Evolutionary conservation across 306 rosid species (phyloP), one percentile per base, ranked within the genome.

Genomic region (Fragaria vesca): DNA sequence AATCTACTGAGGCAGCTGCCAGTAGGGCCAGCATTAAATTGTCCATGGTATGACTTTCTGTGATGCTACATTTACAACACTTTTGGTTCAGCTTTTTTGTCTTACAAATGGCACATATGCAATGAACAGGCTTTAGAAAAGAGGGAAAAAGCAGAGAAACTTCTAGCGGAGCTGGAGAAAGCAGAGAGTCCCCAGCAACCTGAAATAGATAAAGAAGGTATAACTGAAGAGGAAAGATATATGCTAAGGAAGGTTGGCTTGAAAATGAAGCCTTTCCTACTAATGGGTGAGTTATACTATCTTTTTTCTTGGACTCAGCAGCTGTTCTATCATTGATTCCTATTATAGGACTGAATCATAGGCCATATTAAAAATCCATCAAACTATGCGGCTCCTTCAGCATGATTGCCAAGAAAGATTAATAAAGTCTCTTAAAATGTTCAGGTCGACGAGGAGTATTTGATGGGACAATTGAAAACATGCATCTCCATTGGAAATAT

Each of bases 401-500:
- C 45, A 73, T 42, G 38, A 45, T 61, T 67, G 48, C 54, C 81
- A 45, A 82, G 63, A 68, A 76, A 24, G 63, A 54, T 61, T 77
- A 55, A 71, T 76, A 9, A 52, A 47, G 70, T 77, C 34, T 80
- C 80, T 78, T 77, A 68, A 28, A 45, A 67, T 87, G 36, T 42
- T 77, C 91, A 91, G 97, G 97, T 80, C 86, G 93, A 75, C 86
- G 97, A 61, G 97, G 97, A 63, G 91, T 91, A 83, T 94, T 92
- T 82, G 97, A 82, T 86, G 97, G 98, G 80, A 94, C 98, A 5
- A 87, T 94, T 38, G 97, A 94, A 87, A 94, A 94, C 87, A 90
- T 94, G 98, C 97, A 94, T 81, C 98, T 94, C 74, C 98, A 94
- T 83, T 94, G 97, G 98, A 94, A 94, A 83, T 94, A 94, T 77